Evolutionary conservation across 164 flowering plant species (phyloP).

Genomic region (Warburgia ugandensis): DNA sequence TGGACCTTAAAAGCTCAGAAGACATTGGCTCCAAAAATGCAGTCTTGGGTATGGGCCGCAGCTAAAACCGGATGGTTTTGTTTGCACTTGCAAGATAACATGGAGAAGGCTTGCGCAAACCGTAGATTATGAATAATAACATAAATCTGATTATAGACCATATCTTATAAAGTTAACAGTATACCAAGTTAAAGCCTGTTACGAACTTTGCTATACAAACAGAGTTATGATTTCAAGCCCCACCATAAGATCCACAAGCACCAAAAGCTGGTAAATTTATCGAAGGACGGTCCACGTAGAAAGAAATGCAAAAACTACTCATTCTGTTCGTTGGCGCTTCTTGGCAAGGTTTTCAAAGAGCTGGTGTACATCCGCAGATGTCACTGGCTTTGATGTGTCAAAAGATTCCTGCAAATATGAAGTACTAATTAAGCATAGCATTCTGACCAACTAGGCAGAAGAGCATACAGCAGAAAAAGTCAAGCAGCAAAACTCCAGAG

Average conservation of each 20-base stretch:
- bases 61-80: too few species aligned
- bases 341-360: slow-evolving; percentile 87
- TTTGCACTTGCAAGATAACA: too few species aligned
- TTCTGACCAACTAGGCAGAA: not conserved
- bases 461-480: not conserved
- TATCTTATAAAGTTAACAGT: not conserved
- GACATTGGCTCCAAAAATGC: too few species aligned
- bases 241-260: slow-evolving; percentile 1
- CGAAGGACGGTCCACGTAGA: not conserved
- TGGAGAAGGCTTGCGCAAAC: not conserved
- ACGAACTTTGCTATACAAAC: too few species aligned
- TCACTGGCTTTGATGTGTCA: slow-evolving; percentile 75
- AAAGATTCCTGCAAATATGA: slow-evolving; percentile 46
- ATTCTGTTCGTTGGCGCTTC: slow-evolving; percentile 58
- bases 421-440: not conserved
- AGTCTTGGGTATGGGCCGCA: too few species aligned
- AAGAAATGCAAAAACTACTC: slow-evolving; percentile 10
- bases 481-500: slow-evolving; percentile 1
- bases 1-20: too few species aligned
- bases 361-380: slow-evolving; percentile 72
- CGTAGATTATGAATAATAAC: not conserved
- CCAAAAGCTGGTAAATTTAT: not conserved
- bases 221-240: slow-evolving; percentile 3
- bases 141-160: not conserved
- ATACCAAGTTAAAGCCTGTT: not conserved